Evolutionary conservation across 306 rosid species (phyloP).

Genomic region (Canavalia gladiata): DNA sequence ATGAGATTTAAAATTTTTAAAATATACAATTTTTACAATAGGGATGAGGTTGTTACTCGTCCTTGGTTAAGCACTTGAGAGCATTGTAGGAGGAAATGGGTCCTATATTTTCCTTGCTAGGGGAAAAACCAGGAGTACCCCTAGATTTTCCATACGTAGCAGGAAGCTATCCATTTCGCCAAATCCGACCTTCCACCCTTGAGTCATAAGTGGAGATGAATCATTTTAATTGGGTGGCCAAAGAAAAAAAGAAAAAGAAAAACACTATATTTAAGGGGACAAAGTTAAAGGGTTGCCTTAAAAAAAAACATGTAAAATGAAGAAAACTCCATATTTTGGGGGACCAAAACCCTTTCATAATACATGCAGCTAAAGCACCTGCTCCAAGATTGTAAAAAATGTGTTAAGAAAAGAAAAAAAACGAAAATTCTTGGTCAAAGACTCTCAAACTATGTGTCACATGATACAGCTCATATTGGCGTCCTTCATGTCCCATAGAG

Average conservation of each 20-base stretch:
- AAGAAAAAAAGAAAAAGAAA: background rate
- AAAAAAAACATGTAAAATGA: background rate
- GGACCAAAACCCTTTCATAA: background rate
- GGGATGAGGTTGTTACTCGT: slow-evolving; percentile 38
- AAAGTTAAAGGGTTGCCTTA: background rate
- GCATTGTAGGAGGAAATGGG: slow-evolving; percentile 48
- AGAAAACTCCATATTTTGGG: background rate
- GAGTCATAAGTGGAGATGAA: background rate
- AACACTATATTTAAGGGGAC: background rate
- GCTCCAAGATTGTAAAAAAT: slow-evolving; percentile 1
- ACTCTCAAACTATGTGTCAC: slow-evolving; percentile 45
- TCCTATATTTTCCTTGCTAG: slow-evolving; percentile 43
- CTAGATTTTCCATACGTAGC: background rate
- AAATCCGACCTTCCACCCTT: slow-evolving; percentile 14
- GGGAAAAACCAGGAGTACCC: slow-evolving; percentile 38
- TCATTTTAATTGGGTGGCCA: background rate
- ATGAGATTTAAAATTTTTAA: too few relatives aligned
- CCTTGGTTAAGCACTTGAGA: slow-evolving; percentile 42
- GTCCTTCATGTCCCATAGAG: slow-evolving; percentile 47
- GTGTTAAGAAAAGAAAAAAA: background rate
- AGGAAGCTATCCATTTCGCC: background rate
- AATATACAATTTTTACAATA: too few relatives aligned
- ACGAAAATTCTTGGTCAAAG: slow-evolving; percentile 30
- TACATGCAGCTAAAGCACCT: background rate
- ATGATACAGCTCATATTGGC: slow-evolving; percentile 53